A percentile compares a stretch with the other conserved stretches of the same genome.
Evolutionary conservation across 106 monocot genomes (phyloP).

Genomic region (Dioscorea dumetorum): DNA sequence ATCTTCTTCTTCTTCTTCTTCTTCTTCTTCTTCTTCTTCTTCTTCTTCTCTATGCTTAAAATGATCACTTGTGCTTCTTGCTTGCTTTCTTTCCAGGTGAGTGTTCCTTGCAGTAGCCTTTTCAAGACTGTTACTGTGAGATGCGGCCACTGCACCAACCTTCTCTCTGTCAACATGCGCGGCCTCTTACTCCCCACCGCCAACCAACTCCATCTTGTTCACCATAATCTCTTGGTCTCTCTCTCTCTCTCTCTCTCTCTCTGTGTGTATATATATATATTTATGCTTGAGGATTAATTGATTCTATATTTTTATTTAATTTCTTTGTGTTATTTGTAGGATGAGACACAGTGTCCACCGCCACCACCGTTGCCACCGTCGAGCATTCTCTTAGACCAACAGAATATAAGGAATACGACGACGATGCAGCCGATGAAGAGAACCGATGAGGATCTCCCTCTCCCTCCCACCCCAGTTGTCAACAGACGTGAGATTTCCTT

Average conservation of each 20-base stretch:
- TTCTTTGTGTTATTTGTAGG: constrained; percentile 19
- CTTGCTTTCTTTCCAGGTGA: constrained; percentile 50
- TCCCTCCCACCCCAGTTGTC: constrained; percentile 29
- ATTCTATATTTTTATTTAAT: not conserved
- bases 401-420: constrained; percentile 11
- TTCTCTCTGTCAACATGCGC: constrained; percentile 94
- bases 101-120: constrained; percentile 84
- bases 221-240: constrained; percentile 54
- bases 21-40: too few relatives aligned
- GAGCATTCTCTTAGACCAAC: constrained; percentile 46
- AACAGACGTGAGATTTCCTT: constrained; percentile 73
- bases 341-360: constrained; percentile 57
- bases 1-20: too few relatives aligned
- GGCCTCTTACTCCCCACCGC: constrained; percentile 57
- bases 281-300: not conserved
- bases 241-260: too few relatives aligned
- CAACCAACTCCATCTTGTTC: constrained; percentile 58
- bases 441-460: constrained; percentile 32
- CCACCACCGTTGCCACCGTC: not conserved
- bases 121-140: constrained; percentile 94
- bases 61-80: too few relatives aligned
- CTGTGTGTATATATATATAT: not conserved
- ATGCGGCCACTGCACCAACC: constrained; percentile 92
- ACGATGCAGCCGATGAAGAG: constrained; percentile 25
- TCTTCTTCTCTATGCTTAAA: too few relatives aligned